phyloP scores from a whole-genome alignment of 176 grass and related monocot species.

The Paspalum notatum region DNA sequence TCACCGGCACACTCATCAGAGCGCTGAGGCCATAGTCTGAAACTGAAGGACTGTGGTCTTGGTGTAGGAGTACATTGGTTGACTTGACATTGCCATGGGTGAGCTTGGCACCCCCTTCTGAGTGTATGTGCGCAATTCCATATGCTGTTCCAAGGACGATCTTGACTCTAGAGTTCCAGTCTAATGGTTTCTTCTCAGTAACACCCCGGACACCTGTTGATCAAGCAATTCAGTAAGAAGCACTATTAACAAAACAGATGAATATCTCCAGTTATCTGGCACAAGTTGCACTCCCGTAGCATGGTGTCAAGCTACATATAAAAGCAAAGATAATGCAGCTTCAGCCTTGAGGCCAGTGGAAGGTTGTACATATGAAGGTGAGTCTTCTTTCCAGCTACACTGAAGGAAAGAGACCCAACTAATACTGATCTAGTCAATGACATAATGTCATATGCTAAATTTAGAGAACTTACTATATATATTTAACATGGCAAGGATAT shows the following conservation, averaged over 20 bases:
- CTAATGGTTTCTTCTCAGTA: constrained; percentile 60
- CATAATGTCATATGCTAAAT: background rate
- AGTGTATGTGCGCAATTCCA: constrained; percentile 68
- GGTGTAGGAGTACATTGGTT: constrained; percentile 73
- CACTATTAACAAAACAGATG: background rate
- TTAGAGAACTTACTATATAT: background rate
- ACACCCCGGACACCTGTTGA: constrained; percentile 62
- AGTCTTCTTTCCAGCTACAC: background rate
- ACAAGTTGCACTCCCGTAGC: background rate
- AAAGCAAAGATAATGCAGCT: constrained; percentile 23
- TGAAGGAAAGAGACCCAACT: background rate
- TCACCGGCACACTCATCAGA: constrained; percentile 60
- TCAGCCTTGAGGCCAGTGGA: constrained; percentile 23
- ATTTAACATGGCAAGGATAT: constrained; percentile 6
- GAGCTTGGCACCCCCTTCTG: constrained; percentile 76
- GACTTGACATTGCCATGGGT: constrained; percentile 95
- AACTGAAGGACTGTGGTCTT: constrained; percentile 62
- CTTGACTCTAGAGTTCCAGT: constrained; percentile 85
- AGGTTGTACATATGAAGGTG: constrained; percentile 6
- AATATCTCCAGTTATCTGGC: background rate
- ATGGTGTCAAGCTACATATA: background rate
- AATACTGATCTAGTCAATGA: background rate
- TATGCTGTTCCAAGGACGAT: constrained; percentile 84
- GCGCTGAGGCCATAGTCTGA: constrained; percentile 78
- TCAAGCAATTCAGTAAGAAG: background rate